Evolutionary conservation across 2,329 filamentous ascomycete genomes (phyloP), one percentile per base, ranked within the genome.

Genomic region (Ophioceras dolichostomum): DNA sequence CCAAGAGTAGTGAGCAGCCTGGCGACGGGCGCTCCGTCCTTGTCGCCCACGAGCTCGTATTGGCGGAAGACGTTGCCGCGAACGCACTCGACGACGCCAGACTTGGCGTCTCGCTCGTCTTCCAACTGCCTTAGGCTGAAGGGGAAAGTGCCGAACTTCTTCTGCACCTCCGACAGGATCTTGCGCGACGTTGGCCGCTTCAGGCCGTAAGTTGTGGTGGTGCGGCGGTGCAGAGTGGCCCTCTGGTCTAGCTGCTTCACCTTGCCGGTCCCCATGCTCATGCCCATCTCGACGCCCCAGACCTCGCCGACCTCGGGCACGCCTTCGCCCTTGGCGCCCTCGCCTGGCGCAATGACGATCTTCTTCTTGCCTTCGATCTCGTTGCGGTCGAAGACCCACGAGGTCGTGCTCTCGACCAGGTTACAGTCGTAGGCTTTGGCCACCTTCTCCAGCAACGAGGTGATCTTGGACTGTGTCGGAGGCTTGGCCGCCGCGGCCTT

Each of bases 311-410:
- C 66, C 54, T 93, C 89, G 40, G 91, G 83, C 40, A 77, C 62
- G 54, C 91, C 91, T 43, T 98, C 91, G 40, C 89, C 89, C 68
- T 87, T 93, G 56, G 83, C 78, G 47, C 85, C 85, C 53, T 95
- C 87, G 36, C 79, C 75, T 24, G 87, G 83, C 18, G 86, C 74
- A 40, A 98, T 69, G 48, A 98, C 91, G 55, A 98, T 94, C 77
- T 95, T 96, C 79, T 95, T 95, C 70, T 82, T 59, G 52, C 84
- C 83, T 68, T 98, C 91, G 46, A 98, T 96, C 63, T 98, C 91
- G 63, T 96, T 94, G 59, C 84, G 83, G 56, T 86, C 87, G 58
- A 98, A 96, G 43, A 86, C 65, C 88, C 91, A 98, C 55, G 85
- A 94, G 31, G 91, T 98, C 45, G 91, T 98, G 72, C 88, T 94